Evolutionary conservation across 352 stramenopile genomes (phyloP), one percentile per base, ranked within the genome.

Genomic region (Thraustochytrium sp.): DNA sequence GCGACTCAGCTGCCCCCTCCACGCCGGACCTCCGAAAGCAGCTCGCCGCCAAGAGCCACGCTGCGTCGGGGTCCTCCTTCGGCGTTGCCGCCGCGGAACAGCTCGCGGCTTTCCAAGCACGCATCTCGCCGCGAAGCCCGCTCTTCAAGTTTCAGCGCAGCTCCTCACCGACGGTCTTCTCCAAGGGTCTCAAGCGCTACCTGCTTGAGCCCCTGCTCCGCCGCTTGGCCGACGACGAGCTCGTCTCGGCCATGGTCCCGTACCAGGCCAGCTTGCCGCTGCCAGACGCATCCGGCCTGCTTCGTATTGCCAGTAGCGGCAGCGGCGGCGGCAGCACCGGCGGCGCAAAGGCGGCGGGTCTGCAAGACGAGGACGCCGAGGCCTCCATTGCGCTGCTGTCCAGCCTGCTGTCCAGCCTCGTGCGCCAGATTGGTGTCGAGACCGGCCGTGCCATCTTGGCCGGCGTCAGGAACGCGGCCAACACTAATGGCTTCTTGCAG

Each of bases 141-240:
- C 53, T 80, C 2, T 51, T 80, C 34, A 80, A 80, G 40, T 80
- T 80, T 26, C 68, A 80, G n/a, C 68, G 23, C 5, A 64, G 44
- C 0, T 46, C 44, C 26, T 65, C 48, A 21, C 53, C 40, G 9
- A 51, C 42, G 23, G 68, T 46, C 21, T 55, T 80, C 31, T 80
- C 68, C 37, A 80, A 72, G 42, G 68, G 68, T 0, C 53, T 53
- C 63, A 63, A 78, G 48, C 68, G 72, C 48, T 88, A 91, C 26
- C 42, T 96, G 1, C 82, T 95, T 2, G 74, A 77, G 3, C 86
- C 89, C 4, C 62, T 96, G 38, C 82, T 97, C 16, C 87, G 85
- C 37, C 86, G 90, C 75, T 85, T 97, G 42, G 56, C 89, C 0
- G 91, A 94, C 23, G 92, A 95, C 65, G 76, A 85, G 0, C 84